Percentiles rank a stretch among this genome's conserved stretches.
These are phyloP conservation scores for Bocquillonia castaneifolia DNA, from an alignment of 441 rosid genomes.

Conservation along the genomic window DNA sequence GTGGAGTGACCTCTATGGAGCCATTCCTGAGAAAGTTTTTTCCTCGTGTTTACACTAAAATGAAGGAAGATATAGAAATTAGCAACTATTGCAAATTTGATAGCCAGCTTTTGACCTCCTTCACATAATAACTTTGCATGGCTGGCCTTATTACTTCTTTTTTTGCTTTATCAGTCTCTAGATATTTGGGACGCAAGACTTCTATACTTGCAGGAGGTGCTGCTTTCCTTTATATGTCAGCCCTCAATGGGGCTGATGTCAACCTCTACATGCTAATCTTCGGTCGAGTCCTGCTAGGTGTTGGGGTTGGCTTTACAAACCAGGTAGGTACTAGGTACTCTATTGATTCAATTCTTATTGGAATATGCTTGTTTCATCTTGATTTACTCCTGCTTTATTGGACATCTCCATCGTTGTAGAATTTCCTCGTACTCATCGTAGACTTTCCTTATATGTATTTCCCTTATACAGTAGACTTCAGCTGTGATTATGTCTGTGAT, in stretches of 20 bases:
- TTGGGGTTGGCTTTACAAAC: slow-evolving; percentile 66
- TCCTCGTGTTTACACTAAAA: slow-evolving; percentile 44
- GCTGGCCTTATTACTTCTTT: slow-evolving; percentile 53
- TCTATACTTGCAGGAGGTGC: slow-evolving; percentile 49
- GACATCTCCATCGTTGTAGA: no score
- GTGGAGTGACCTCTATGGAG: slow-evolving; percentile 68
- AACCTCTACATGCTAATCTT: slow-evolving; percentile 49
- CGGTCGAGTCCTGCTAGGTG: slow-evolving; percentile 59
- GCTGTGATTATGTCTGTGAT: no score
- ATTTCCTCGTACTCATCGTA: no score
- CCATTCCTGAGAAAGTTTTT: slow-evolving; percentile 49
- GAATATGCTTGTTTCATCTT: no score
- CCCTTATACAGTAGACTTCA: no score
- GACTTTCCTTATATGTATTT: no score
- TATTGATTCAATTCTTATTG: no score
- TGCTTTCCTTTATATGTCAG: slow-evolving; percentile 45
- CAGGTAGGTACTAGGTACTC: no score
- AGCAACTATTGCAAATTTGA: slow-evolving; percentile 56
- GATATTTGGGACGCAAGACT: slow-evolving; percentile 43
- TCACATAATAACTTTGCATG: slow-evolving; percentile 55
- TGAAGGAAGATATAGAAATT: slow-evolving; percentile 10
- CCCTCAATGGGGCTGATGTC: slow-evolving; percentile 40
- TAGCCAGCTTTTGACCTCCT: slow-evolving; percentile 39
- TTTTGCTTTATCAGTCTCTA: slow-evolving; percentile 39
- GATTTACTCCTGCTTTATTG: no score